Base-by-base conservation (phyloP, 306 rosid species). In the Pyrus communis region DNA sequence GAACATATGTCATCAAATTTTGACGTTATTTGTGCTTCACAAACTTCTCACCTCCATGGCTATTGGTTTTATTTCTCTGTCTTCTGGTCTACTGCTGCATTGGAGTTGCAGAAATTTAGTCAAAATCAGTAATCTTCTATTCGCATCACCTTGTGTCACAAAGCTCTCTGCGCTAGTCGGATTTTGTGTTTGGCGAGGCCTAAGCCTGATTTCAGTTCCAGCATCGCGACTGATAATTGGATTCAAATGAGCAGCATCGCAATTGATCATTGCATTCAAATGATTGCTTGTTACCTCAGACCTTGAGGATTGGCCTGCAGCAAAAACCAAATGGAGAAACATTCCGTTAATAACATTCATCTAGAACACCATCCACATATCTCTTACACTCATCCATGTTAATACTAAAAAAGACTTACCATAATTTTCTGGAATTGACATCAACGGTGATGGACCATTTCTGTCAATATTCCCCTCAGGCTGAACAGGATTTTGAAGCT, bases 41-140 rank as follows among this genome's bases (percentile, higher is more conserved):
- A 74, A 80, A 61, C 58, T 70, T 43, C 86, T 87, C 87, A 93
- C 98, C 92, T 62, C 75, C 33, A 80, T 63, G 54, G 64, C 46
- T 21, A 55, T 14, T 82, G 86, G 79, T 83, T 77, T 90, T 54
- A 79, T 81, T 69, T 84, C 84, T 57, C 25, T 17, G 28, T 75
- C 81, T 63, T 86, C 87, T 33, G 70, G 78, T 35, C 13, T 71
- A 71, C 60, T 35, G 61, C 66, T 75, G 75, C 46, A 49, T 68
- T 31, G 22, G 61, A 7, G 3, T 72, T 63, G 30, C 74, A 21
- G 76, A 62, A 78, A 55, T 59, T 49, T 74, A 12, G 33, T 8
- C 70, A 35, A 38, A 70, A 90, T 70, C 18, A 75, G 87, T 60
- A 92, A 3, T 84, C 98, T 88, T 85, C 96, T 92, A 12, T 72